Conservation (phyloP, 805 yeast genomes). For the Kregervanrija fluxuum region DNA sequence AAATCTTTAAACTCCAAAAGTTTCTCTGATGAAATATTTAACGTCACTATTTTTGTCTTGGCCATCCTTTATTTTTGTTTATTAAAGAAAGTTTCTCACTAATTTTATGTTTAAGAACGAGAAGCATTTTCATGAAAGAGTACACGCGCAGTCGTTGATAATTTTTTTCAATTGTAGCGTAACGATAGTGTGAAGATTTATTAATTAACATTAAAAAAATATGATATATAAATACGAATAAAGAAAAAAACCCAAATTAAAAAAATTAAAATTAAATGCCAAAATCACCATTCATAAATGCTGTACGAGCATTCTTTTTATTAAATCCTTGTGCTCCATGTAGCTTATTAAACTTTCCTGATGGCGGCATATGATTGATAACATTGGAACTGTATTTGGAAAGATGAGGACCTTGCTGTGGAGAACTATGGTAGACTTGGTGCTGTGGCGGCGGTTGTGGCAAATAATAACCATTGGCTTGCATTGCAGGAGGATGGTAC, state of each 20-base stretch:
- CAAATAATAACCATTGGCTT: not conserved
- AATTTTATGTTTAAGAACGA: no score
- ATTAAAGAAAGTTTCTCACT: no score
- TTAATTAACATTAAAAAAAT: no score
- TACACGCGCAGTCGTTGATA: no score
- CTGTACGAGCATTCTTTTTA: slow-evolving; percentile 54
- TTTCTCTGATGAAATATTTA: slow-evolving; percentile 9
- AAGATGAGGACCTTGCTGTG: not conserved
- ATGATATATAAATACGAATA: not conserved
- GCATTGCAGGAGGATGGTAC: not conserved
- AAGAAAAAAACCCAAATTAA: no score
- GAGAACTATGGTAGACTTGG: slow-evolving; percentile 1
- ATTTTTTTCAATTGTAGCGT: no score
- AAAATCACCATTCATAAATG: slow-evolving; percentile 58
- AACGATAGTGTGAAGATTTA: no score
- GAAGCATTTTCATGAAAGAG: no score
- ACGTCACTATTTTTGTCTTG: slow-evolving; percentile 2
- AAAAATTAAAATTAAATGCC: slow-evolving; percentile 40
- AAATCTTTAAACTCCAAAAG: slow-evolving; percentile 6
- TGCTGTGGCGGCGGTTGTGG: slow-evolving; percentile 18
- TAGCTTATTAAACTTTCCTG: slow-evolving; percentile 36
- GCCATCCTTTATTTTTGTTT: no score
- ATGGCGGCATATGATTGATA: slow-evolving; percentile 41
- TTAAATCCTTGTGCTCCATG: slow-evolving; percentile 37
- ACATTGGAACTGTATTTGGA: slow-evolving; percentile 32